Conservation (phyloP, 2,329 filamentous ascomycete genomes). For the Exserohilum rostratum region DNA sequence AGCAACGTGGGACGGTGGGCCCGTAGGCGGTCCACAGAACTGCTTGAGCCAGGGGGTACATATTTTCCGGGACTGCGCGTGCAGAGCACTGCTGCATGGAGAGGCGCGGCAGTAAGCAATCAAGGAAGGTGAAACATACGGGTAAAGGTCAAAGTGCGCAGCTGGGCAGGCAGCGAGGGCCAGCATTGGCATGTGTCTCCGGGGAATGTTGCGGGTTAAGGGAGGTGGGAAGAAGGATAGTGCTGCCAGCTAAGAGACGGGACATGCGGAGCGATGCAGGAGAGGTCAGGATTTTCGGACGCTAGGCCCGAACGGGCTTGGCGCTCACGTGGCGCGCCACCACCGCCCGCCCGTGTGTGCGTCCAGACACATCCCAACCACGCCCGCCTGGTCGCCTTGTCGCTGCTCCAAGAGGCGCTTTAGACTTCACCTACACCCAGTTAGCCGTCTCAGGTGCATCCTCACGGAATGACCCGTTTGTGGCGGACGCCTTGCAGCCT, state of each 20-base stretch:
- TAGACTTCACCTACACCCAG: not conserved
- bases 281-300: slow-evolving; percentile 4
- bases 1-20: not conserved
- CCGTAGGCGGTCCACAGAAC: slow-evolving; percentile 2
- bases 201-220: not conserved
- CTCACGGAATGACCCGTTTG: not conserved
- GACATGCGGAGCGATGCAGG: slow-evolving; percentile 1
- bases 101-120: slow-evolving; percentile 2
- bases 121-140: not conserved
- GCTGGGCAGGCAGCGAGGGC: slow-evolving; percentile 1
- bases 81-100: slow-evolving; percentile 4
- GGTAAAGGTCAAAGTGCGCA: slow-evolving; percentile 2
- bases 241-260: not conserved
- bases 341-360: not conserved
- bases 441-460: not conserved
- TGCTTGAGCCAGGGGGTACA: not conserved
- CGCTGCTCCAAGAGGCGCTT: not conserved
- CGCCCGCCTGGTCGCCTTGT: not conserved
- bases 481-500: not conserved
- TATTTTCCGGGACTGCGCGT: not conserved
- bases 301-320: not conserved
- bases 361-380: not conserved
- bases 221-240: not conserved
- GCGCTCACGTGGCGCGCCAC: not conserved
- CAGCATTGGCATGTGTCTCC: not conserved